Base-by-base conservation (phyloP, 169 alveolate genomes). In the Plasmodium knowlesi region DNA sequence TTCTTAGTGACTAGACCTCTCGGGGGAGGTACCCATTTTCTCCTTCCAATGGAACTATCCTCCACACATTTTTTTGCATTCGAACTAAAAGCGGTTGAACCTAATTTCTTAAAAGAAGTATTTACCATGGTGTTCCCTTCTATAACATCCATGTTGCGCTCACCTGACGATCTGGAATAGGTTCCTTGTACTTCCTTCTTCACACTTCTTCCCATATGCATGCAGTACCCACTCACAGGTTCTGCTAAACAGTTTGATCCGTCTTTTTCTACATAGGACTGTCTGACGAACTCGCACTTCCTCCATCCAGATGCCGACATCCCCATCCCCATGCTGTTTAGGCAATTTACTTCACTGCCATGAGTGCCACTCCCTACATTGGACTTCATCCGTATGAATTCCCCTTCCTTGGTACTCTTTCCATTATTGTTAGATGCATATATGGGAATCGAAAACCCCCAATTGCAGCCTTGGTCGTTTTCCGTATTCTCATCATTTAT, bases 61-160 rank as follows among this genome's bases (percentile, higher is more conserved):
- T 83, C 22, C 28, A 34, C 22, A 30, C 28, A 28, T 39, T 88
- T 74, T 28, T 10, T 22, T 54, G 5, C 74, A 50, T 54, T 74
- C 19, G 82, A 57, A 71, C 83, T 79, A 9, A 85, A 22, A 14
- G 41, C 28, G 30, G 19, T 30, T 5, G 71, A 79, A 22, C 16
- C 39, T 25, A 88, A 88, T n/a, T 88, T 88, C 6, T 79, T 70
- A 28, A 88, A 78, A 39, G 80, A 61, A 46, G 50, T 32, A 34
- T 88, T 34, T 39, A 57, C 39, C 39, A 78, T 78, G 46, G 22
- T 78, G 50, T 78, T 41, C 10, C 34, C 74, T 50, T 61, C 74
- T 16, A 53, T 80, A 70, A 61, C 72, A 76, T 32, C 9, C 43
- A 25, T 19, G 50, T 88, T 83, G 6, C 76, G 67, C n/a, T 78